Base-by-base conservation (phyloP, 129 eudicot genomes). In the Artemisia annua region DNA sequence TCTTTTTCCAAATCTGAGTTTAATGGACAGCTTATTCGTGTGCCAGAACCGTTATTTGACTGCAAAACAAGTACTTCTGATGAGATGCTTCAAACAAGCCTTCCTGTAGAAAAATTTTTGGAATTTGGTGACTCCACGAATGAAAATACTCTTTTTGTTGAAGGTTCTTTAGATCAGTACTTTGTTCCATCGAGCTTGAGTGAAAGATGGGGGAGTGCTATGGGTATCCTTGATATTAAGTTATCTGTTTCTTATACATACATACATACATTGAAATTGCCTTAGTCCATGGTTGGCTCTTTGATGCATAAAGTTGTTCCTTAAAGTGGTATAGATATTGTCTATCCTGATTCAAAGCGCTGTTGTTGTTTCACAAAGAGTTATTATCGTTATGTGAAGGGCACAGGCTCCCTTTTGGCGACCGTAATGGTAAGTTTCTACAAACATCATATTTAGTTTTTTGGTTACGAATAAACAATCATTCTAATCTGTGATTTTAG, bases 301-400 rank as follows among this genome's bases (percentile, higher is more conserved):
- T 14, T 0, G 20, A 48, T 39, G 54, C 61, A 35, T 59, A 70
- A 65, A 19, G 30, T 14, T 46, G 56, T 78, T 73, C 83, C 83
- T 85, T 79, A 65, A 80, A 51, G 75, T 7, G 69, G 18, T 54
- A 35, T 66, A 95, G 99, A 95, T 88, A 87, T 95, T 59, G 99
- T 95, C 52, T 95, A 81, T 79, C 89, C 96, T 74, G 96, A 91
- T 80, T 88, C 99, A 16, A 88, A 69, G 73, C 89, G 97, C 67
- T 95, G 99, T 77, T 95, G 99, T 66, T 95, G 99, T 80, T 95
- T 95, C 59, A 95, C 97, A 48, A 91, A 95, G 83, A 95, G 99
- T 85, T 95, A 95, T 63, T 95, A 81, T 80, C 89, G 99, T 22
- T 95, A 88, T 71, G 94, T 95, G 44, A 95, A 95, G 88, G 96